Evolutionary conservation across 768 basidiomycete species (phyloP), one percentile per base, ranked within the genome.

Genomic region (Collybiopsis confluens): DNA sequence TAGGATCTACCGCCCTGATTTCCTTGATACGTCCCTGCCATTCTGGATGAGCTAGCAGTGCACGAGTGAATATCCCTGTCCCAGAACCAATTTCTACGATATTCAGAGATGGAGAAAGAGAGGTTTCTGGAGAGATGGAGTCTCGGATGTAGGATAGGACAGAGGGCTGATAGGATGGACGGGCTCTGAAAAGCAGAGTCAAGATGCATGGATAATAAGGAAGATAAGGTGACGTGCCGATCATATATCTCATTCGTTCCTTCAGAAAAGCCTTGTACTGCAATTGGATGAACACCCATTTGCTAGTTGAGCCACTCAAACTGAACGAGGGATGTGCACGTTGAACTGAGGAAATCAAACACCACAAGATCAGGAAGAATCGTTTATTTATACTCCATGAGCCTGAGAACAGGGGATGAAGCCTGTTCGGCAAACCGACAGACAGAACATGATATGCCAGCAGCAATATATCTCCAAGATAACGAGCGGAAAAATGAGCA

Each of bases 231-330:
- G 18, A 33, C 71, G 54, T 49, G 85, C 88, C 79, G 74, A 60
- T 92, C 86, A 61, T 92, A 92, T 3, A 90, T 69, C 45, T 90
- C 89, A 63, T 92, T 94, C 1, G 90, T 94, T 1, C 90, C 92
- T 16, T 71, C 62, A 1, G 81, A 86, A 61, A 92, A 96, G 2
- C 38, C 30, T 24, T 49, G 47, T 6, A 24, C 6, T 49, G 28
- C 47, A 49, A 49, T 33, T 35, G 47, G n/a, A 38, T 33, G 28
- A 30, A 49, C 47, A n/a, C 26, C 23, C 53, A 45, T 55, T 33
- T 33, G 64, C 30, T 6, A 5, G 5, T 33, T 5, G 30, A 33
- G 5, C 13, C 30, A 33, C 5, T 33, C n/a, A n/a, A n/a, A n/a
- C n/a, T n/a, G n/a, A n/a, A n/a, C n/a, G n/a, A n/a, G n/a, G n/a